Evolutionary conservation across 139 green algal species (phyloP), one percentile per base, ranked within the genome.

Genomic region (Chlorella sp.): DNA sequence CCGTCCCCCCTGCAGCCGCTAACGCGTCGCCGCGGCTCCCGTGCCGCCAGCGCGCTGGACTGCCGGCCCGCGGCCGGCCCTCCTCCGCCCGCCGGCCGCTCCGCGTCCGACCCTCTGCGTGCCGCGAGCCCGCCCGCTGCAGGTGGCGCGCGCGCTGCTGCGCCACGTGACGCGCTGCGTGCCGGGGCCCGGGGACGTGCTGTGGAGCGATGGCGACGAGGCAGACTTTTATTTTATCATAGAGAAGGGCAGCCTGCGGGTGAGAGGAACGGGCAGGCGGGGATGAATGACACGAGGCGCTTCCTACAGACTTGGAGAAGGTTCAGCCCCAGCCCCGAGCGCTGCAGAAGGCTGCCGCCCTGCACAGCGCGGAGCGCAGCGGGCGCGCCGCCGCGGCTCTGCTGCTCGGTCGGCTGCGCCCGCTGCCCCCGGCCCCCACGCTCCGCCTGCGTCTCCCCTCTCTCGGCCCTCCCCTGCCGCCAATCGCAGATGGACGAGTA

Each of bases 201-300:
- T 85, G 45, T 85, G 79, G 79, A 48, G 56, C 15, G 45, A 56
- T 42, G 79, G 55, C 27, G 67, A 81, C 36, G 31, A 43, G 11
- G 79, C 79, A 29, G 25, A 70, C 2, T 67, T 79, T 8, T 48
- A 77, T 21, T 80, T 70, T 67, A 70, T 85, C 45, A 71, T 85
- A 14, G 79, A 85, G 46, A 76, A 74, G 73, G 79, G 79, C 27
- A 27, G 65, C 7, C 43, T 85, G 17, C 55, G 79, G 60, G 74
- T 85, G 51, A 61, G 76, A 65, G 51, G 56, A 46, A n/a, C 2
- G n/a, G n/a, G n/a, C n/a, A n/a, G n/a, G n/a, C n/a, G n/a, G n/a
- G n/a, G n/a, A n/a, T n/a, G n/a, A n/a, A n/a, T n/a, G n/a, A n/a
- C n/a, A n/a, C n/a, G n/a, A n/a, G n/a, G n/a, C n/a, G n/a, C n/a